Conservation (phyloP, 169 alveolate species). For the Cryptosporidium baileyi region DNA sequence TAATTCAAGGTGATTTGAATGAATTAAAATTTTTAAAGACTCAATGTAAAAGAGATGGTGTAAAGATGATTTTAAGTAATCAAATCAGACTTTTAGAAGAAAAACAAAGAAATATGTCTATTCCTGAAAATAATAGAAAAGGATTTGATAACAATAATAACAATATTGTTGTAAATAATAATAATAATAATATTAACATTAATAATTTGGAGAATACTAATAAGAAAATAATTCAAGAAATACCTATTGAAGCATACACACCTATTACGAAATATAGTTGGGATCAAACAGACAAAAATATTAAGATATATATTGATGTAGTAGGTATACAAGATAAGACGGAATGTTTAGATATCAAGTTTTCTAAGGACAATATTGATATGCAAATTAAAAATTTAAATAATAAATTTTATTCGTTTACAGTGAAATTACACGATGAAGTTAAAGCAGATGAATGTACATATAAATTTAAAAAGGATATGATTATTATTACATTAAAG, state of each 20-base stretch:
- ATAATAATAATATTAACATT: background rate
- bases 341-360: constrained; percentile 24
- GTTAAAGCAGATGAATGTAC: constrained; percentile 9
- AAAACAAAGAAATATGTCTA: constrained; percentile 47
- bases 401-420: constrained; percentile 29
- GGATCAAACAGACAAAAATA: constrained; percentile 71
- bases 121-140: constrained; percentile 22
- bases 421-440: constrained; percentile 14
- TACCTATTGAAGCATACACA: constrained; percentile 68
- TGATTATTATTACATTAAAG: constrained; percentile 29
- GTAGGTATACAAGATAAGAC: constrained; percentile 18
- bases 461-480: constrained; percentile 34
- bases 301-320: constrained; percentile 67
- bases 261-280: constrained; percentile 72
- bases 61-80: constrained; percentile 26
- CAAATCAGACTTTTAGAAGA: constrained; percentile 34
- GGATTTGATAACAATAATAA: background rate
- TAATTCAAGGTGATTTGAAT: constrained; percentile 44
- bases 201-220: background rate
- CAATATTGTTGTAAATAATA: background rate
- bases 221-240: background rate
- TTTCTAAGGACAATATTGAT: constrained; percentile 13
- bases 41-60: constrained; percentile 51
- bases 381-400: constrained; percentile 8
- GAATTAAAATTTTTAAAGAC: constrained; percentile 37